Conservation (phyloP, 345 rosid genomes). For the Euphorbia lathyris region DNA sequence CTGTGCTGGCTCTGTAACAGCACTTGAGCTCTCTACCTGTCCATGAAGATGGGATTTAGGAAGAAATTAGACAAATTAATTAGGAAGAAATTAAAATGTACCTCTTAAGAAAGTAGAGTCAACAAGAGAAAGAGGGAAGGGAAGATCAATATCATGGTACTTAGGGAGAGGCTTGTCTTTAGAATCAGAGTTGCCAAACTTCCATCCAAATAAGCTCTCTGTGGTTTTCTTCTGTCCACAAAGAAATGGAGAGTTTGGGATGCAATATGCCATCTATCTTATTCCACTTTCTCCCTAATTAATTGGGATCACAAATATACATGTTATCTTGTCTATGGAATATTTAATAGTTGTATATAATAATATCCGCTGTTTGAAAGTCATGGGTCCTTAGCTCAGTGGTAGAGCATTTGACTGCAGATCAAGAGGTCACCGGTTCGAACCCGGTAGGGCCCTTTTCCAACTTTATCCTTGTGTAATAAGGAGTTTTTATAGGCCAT, state of each 20-base stretch:
- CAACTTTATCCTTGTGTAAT: too few species aligned
- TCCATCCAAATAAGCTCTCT: slow-evolving; percentile 56
- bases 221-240: slow-evolving; percentile 31
- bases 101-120: slow-evolving; percentile 64
- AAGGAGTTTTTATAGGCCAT: too few species aligned
- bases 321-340: slow-evolving; percentile 20
- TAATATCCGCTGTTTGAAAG: too few species aligned
- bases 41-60: too few species aligned
- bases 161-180: slow-evolving; percentile 37
- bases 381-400: slow-evolving; percentile 37
- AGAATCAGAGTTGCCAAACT: slow-evolving; percentile 37
- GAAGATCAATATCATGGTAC: slow-evolving; percentile 51
- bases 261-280: slow-evolving; percentile 45
- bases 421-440: slow-evolving; percentile 34
- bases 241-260: slow-evolving; percentile 31
- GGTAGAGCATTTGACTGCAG: slow-evolving; percentile 33
- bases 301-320: neutral
- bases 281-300: slow-evolving; percentile 15
- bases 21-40: slow-evolving; percentile 71
- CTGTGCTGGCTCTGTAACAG: slow-evolving; percentile 68
- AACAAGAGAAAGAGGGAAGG: slow-evolving; percentile 63
- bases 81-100: slow-evolving; percentile 20
- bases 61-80: neutral
- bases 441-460: slow-evolving; percentile 31
- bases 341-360: too few species aligned